Evolutionary conservation across 1,139 yeast species (phyloP), one percentile per base, ranked within the genome.

Genomic region (Debaryomycetaceae sp.): DNA sequence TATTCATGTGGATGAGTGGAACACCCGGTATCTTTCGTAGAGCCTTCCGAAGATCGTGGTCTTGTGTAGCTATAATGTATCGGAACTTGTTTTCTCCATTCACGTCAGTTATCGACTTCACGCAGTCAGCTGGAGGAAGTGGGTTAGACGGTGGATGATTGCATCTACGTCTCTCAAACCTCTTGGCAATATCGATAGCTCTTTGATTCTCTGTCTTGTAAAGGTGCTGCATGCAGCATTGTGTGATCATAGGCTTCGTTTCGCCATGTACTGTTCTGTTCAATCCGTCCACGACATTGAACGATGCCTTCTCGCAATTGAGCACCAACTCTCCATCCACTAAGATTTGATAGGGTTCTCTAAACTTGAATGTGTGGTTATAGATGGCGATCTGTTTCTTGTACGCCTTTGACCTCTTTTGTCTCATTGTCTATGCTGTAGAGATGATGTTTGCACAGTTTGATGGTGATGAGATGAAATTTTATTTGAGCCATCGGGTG

Each of bases 191-290:
- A 33, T 78, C 85, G 44, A 93, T 88, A 2, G 95, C 95, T 4
- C 66, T 69, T 56, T 87, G 89, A 56, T 88, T 80, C 24, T 81
- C 78, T 8, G 86, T 74, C 41, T 76, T 75, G 62, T 93, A 95
- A 34, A 93, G 69, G 24, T 87, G 85, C 60, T 89, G 89, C 76
- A 95, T 88, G 56, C 96, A 87, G 60, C 99, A 95, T 65, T 93
- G 99, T 1, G 99, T 89, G 43, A 95, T 87, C 95, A 93, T 81
- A n/a, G 90, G 89, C 60, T 93, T 93, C 39, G 84, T 80, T 57
- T 87, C 91, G 6, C 84, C 88, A 61, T 91, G 98, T 7, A 91
- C 71, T 0, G 97, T 89, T 50, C 95, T 73, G 46, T 80, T 73
- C 37, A 93, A 68, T n/a, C 95, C 96, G 58, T 86, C 87, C 14